phyloP scores from a whole-genome alignment of 495 filamentous ascomycete species.

The Penicillium argentinense region DNA sequence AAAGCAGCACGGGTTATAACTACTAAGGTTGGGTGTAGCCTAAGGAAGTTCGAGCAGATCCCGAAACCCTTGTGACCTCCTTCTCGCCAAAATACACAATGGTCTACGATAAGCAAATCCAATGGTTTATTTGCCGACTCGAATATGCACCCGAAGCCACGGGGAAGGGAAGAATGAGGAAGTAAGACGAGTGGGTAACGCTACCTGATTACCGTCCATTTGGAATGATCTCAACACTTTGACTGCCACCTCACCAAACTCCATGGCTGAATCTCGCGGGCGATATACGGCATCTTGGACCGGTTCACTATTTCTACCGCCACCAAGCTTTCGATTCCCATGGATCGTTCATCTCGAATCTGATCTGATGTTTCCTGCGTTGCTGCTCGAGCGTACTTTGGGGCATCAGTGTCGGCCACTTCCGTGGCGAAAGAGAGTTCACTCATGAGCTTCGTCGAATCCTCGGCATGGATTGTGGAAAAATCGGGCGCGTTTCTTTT shows the following conservation, averaged over 20 bases:
- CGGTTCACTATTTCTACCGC: slow-evolving; percentile 82
- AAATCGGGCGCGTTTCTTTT: not conserved
- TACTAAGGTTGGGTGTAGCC: not conserved
- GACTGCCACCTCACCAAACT: slow-evolving; percentile 83
- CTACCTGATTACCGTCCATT: slow-evolving; percentile 92
- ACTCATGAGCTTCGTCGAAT: not conserved
- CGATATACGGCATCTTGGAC: slow-evolving; percentile 89
- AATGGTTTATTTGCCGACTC: not conserved
- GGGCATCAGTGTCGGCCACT: not conserved
- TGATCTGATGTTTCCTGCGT: slow-evolving; percentile 53
- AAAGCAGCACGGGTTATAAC: not conserved
- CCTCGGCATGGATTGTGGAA: not conserved
- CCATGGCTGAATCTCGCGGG: slow-evolving; percentile 65
- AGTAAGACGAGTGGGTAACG: slow-evolving; percentile 16
- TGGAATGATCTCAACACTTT: slow-evolving; percentile 96
- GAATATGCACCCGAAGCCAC: not conserved
- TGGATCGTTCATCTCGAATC: slow-evolving; percentile 43
- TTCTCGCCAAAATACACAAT: not conserved
- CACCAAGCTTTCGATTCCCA: slow-evolving; percentile 70
- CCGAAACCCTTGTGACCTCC: not conserved
- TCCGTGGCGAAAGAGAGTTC: not conserved
- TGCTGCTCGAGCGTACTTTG: slow-evolving; percentile 47
- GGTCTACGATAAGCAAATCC: not conserved
- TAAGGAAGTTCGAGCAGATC: not conserved
- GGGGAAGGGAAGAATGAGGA: slow-evolving; percentile 13